These are phyloP conservation scores for Leishmania martiniquensis DNA, from an alignment of 208 protist species.

Conservation along the genomic window DNA sequence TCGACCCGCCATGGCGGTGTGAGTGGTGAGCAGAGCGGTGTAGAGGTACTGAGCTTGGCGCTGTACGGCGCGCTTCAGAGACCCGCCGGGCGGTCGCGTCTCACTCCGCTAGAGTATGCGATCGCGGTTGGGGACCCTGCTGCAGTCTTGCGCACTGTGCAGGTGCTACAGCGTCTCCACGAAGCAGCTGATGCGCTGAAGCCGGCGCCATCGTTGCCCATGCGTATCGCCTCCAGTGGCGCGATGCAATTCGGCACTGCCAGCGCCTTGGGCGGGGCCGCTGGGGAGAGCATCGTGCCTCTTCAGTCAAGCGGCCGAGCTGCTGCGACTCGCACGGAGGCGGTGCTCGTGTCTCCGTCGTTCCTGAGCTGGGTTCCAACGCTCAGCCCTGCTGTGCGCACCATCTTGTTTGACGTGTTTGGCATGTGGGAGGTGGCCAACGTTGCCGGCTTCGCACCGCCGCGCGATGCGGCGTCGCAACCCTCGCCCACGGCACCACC, in stretches of 20 bases:
- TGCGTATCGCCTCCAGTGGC: neutral
- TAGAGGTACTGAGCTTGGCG: constrained; percentile 34
- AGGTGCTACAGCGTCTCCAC: constrained; percentile 60
- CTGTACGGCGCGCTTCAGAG: constrained; percentile 47
- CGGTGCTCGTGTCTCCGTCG: constrained; percentile 37
- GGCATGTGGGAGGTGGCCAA: constrained; percentile 50
- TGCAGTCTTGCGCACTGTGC: constrained; percentile 56
- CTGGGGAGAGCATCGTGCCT: neutral
- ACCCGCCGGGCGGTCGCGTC: constrained; percentile 43
- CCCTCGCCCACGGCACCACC: neutral
- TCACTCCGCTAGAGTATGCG: constrained; percentile 75
- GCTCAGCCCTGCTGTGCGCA: constrained; percentile 68
- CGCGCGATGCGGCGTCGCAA: neutral
- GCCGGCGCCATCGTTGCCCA: neutral
- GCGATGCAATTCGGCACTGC: neutral
- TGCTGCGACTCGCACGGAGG: neutral
- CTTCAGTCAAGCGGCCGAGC: neutral
- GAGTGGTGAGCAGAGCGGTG: constrained; percentile 12
- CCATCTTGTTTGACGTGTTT: constrained; percentile 79
- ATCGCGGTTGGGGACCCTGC: constrained; percentile 62
- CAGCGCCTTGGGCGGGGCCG: neutral
- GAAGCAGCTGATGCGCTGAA: constrained; percentile 17
- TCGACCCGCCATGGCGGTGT: neutral
- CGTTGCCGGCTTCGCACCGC: constrained; percentile 45
- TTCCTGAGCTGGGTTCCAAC: constrained; percentile 56